Evolutionary conservation across 148 eudicot genomes (phyloP).

Genomic region (Talinum fruticosum): DNA sequence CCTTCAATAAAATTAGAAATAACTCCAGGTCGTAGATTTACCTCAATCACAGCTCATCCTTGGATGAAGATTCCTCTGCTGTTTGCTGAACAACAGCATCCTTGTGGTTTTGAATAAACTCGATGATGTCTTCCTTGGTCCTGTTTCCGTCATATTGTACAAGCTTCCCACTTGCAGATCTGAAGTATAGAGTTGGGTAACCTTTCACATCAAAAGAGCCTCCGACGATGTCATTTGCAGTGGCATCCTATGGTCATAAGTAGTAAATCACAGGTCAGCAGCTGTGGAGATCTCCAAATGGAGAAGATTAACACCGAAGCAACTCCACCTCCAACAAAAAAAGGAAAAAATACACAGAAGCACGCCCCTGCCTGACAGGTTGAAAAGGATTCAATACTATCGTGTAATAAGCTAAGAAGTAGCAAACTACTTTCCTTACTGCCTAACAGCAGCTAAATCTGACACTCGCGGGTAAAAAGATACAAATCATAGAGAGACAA

Average conservation of each 20-base stretch:
- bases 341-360: too few species aligned
- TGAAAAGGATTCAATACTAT: too few species aligned
- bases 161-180: constrained; percentile 34
- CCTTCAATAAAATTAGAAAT: neutral
- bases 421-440: too few species aligned
- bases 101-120: constrained; percentile 35
- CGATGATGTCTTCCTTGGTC: constrained; percentile 39
- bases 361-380: too few species aligned
- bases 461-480: too few species aligned
- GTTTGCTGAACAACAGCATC: constrained; percentile 21
- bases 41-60: constrained; percentile 38
- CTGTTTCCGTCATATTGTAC: constrained; percentile 30
- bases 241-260: constrained; percentile 37
- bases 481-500: too few species aligned
- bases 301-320: too few species aligned
- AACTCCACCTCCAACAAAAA: neutral
- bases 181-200: constrained; percentile 45
- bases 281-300: neutral
- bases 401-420: too few species aligned
- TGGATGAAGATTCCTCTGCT: constrained; percentile 19
- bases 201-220: constrained; percentile 41
- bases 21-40: neutral
- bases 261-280: neutral
- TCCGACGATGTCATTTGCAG: constrained; percentile 43
- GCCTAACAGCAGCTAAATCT: too few species aligned